Evolutionary conservation across 2,329 filamentous ascomycete genomes (phyloP), one percentile per base, ranked within the genome.

Genomic region (Trichophyton schoenleinii): DNA sequence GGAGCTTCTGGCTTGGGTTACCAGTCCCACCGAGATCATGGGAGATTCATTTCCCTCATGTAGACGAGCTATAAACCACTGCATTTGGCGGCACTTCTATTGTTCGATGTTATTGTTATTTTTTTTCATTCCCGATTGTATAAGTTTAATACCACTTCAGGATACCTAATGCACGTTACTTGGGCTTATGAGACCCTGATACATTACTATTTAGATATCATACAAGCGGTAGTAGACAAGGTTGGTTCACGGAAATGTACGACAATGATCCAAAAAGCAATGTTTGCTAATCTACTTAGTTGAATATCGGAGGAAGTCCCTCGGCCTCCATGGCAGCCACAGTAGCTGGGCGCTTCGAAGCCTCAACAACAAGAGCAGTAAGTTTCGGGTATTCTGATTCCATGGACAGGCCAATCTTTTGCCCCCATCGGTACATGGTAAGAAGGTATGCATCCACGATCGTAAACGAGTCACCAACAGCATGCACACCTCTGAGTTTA

Each of bases 1-100:
- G 81, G 76, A 77, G 81, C 60, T 86, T 76, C 69, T 88, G 83
- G 79, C 71, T 87, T 46, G 85, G 85, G n/a, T 70, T 83, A 62
- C 81, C 82, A 13, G 79, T 85, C 3, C 76, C 77, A 28, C 79
- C 80, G 20, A 75, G 83, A 52, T 76, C 73, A 20, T 87, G 84
- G 84, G 77, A 77, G 67, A 71, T 83, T 25, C 69, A 73, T 59
- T 68, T 75, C 22, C 79, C 78, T n/a, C 70, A 63, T 44, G 66
- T 71, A 46, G 74, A 78, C 65, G 78, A 80, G 65, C 67, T 80
- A 62, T 78, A 66, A 48, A 58, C 8, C 8, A 34, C 34, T 11
- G 9, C 34, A 13, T 13, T 36, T 2, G 53, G 53, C 5, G 66
- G 65, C 62, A 68, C 69, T 15, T 68, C 61, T 38, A 38, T 20